These are phyloP conservation scores for Leptographium galeiforme DNA, from an alignment of 2,329 filamentous ascomycete species.

Conservation along the genomic window DNA sequence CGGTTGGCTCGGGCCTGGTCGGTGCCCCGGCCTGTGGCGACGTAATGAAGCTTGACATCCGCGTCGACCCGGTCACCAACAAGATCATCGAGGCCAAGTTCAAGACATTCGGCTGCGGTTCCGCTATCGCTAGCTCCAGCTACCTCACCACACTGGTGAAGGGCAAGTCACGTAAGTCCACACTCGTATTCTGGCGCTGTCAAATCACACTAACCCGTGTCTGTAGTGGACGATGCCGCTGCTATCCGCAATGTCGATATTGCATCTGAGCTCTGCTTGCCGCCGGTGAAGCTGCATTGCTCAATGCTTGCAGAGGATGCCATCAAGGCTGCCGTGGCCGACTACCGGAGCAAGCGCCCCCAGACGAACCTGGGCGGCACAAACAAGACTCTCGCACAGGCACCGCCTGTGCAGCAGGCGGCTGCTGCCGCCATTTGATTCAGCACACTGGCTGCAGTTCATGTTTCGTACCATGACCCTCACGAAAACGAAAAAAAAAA, in stretches of 20 bases:
- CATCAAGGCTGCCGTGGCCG: slow-evolving; percentile 81
- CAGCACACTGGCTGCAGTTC: no score
- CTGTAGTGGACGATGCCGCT: slow-evolving; percentile 68
- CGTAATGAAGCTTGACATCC: slow-evolving; percentile 89
- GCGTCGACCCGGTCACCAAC: slow-evolving; percentile 76
- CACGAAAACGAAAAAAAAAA: background rate
- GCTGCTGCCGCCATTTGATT: slow-evolving; percentile 6
- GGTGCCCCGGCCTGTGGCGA: slow-evolving; percentile 85
- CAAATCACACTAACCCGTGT: background rate
- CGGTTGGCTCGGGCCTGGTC: slow-evolving; percentile 85
- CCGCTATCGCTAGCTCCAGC: slow-evolving; percentile 84
- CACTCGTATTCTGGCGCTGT: background rate
- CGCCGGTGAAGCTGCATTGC: slow-evolving; percentile 82
- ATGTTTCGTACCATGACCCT: background rate
- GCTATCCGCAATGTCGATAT: slow-evolving; percentile 96
- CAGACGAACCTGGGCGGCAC: slow-evolving; percentile 72
- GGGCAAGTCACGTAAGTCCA: slow-evolving; percentile 56
- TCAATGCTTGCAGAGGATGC: slow-evolving; percentile 87
- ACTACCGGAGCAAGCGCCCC: slow-evolving; percentile 87
- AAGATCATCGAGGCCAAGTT: slow-evolving; percentile 92
- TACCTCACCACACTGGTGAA: slow-evolving; percentile 81
- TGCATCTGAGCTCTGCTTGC: slow-evolving; percentile 84
- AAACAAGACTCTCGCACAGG: slow-evolving; percentile 11
- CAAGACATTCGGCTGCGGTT: slow-evolving; percentile 94
- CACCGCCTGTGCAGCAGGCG: slow-evolving; percentile 1